phyloP scores from a whole-genome alignment of 495 filamentous ascomycete genomes.

The Neurospora sp. region DNA sequence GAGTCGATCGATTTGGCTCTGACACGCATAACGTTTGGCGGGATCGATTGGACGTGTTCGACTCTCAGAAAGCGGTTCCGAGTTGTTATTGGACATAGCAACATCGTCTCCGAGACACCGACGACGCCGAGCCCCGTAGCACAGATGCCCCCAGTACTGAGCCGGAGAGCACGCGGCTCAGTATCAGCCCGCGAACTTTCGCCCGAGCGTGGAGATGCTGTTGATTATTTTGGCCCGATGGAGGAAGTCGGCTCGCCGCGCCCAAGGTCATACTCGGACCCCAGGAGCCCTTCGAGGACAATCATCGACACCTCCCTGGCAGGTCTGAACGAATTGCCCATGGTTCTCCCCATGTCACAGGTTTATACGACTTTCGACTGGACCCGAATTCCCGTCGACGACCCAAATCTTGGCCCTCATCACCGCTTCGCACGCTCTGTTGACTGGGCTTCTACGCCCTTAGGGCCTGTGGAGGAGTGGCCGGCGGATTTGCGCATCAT shows the following conservation, averaged over 20 bases:
- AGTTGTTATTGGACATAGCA: slow-evolving; percentile 42
- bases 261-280: slow-evolving; percentile 13
- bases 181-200: slow-evolving; percentile 16
- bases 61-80: slow-evolving; percentile 53
- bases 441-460: slow-evolving; percentile 53
- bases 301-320: slow-evolving; percentile 12
- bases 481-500: slow-evolving; percentile 49
- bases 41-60: slow-evolving; percentile 52
- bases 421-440: slow-evolving; percentile 54
- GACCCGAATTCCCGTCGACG: slow-evolving; percentile 51
- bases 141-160: slow-evolving; percentile 15
- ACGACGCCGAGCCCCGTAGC: slow-evolving; percentile 26
- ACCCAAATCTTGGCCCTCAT: slow-evolving; percentile 47
- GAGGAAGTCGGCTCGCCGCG: slow-evolving; percentile 8
- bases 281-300: slow-evolving; percentile 10
- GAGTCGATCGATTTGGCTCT: slow-evolving; percentile 36
- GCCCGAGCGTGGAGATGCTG: slow-evolving; percentile 20
- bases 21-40: slow-evolving; percentile 43
- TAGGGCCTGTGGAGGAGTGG: slow-evolving; percentile 60
- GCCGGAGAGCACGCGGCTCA: slow-evolving; percentile 13
- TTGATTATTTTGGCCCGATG: slow-evolving; percentile 30
- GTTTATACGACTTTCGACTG: slow-evolving; percentile 50
- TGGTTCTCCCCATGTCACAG: slow-evolving; percentile 11
- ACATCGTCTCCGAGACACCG: slow-evolving; percentile 14
- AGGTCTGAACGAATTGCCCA: slow-evolving; percentile 19